These are phyloP conservation scores for Vitis hybrid DNA, from an alignment of 177 flowering plant species.

Conservation along the genomic window DNA sequence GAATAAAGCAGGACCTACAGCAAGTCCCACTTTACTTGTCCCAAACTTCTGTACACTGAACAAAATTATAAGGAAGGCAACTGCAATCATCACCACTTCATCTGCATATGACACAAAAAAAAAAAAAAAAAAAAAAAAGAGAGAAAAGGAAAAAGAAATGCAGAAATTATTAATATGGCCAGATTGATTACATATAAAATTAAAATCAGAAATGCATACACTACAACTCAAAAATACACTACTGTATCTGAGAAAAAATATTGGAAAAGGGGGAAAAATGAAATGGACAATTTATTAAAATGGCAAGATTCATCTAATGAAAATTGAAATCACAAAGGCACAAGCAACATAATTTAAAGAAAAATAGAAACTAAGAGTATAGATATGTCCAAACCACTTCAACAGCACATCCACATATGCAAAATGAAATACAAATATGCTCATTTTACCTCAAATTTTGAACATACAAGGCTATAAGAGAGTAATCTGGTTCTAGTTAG, in stretches of 20 bases:
- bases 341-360: too few relatives aligned
- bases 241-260: neutral
- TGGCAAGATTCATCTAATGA: too few relatives aligned
- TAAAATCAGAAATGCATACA: neutral
- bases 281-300: too few relatives aligned
- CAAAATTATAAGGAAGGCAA: slow-evolving; percentile 77
- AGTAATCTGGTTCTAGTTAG: too few relatives aligned
- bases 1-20: slow-evolving; percentile 89
- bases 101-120: slow-evolving; percentile 47
- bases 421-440: too few relatives aligned
- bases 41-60: slow-evolving; percentile 97
- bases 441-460: too few relatives aligned
- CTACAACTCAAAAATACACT: neutral
- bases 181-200: neutral
- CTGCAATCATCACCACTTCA: slow-evolving; percentile 84
- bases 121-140: neutral
- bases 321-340: too few relatives aligned
- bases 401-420: too few relatives aligned
- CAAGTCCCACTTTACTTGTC: slow-evolving; percentile 97
- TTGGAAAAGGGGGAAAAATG: too few relatives aligned
- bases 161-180: neutral
- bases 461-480: too few relatives aligned
- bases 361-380: too few relatives aligned
- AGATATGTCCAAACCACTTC: too few relatives aligned
- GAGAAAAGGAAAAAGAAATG: slow-evolving; percentile 7